Conservation (phyloP, 345 rosid species). For the Lepidium africanum region DNA sequence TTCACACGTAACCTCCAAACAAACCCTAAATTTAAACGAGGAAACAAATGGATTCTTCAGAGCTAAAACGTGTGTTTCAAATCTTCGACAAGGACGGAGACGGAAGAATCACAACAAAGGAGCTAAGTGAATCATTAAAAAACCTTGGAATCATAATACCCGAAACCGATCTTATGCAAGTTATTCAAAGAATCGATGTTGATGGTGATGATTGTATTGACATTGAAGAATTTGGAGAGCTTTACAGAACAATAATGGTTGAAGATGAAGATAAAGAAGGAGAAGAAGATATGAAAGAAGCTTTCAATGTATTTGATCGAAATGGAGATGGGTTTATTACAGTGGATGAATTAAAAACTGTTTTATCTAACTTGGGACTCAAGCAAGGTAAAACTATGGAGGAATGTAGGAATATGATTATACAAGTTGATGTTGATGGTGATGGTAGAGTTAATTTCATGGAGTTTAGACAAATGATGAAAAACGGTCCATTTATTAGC, state of each 20-base stretch:
- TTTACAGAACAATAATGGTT: slow-evolving; percentile 49
- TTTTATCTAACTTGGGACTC: slow-evolving; percentile 63
- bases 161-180: slow-evolving; percentile 41
- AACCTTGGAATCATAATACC: slow-evolving; percentile 65
- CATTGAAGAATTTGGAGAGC: slow-evolving; percentile 56
- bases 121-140: slow-evolving; percentile 52
- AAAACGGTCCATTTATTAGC: slow-evolving; percentile 14
- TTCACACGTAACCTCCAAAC: slow-evolving; percentile 1
- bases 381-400: slow-evolving; percentile 62
- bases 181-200: slow-evolving; percentile 41
- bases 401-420: slow-evolving; percentile 73
- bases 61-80: slow-evolving; percentile 57
- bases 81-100: slow-evolving; percentile 83
- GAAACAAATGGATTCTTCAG: slow-evolving; percentile 37
- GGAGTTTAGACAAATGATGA: slow-evolving; percentile 55
- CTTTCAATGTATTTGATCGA: slow-evolving; percentile 69
- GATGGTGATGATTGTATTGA: slow-evolving; percentile 51
- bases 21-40: background rate
- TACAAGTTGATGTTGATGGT: slow-evolving; percentile 72
- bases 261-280: slow-evolving; percentile 39
- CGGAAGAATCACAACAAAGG: slow-evolving; percentile 54
- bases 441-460: slow-evolving; percentile 64
- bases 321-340: slow-evolving; percentile 81
- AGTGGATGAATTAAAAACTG: slow-evolving; percentile 60
- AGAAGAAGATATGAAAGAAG: slow-evolving; percentile 73